Conservation (phyloP, 176 grass and related monocot species). For the Phoenix dactylifera region DNA sequence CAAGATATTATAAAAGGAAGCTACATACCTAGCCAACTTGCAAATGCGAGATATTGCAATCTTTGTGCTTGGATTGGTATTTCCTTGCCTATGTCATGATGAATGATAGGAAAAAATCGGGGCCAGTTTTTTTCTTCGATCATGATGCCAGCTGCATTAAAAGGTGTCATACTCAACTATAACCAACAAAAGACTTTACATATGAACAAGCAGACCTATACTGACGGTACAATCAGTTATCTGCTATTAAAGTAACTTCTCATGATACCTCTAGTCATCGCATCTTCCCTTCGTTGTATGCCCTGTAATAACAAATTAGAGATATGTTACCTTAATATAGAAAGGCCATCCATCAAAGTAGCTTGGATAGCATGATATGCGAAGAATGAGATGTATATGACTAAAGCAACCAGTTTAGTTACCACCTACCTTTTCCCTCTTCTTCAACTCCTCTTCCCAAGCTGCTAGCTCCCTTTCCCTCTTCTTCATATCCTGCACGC, state of each 20-base stretch:
- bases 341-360: conserved; percentile 4
- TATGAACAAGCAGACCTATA: background rate
- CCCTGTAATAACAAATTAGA: conserved; percentile 41
- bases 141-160: conserved; percentile 44
- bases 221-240: background rate
- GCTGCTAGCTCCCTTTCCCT: conserved; percentile 44
- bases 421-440: conserved; percentile 48
- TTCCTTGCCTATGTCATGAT: conserved; percentile 79
- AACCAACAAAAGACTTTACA: background rate
- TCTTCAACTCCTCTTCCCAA: conserved; percentile 83
- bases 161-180: conserved; percentile 6
- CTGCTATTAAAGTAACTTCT: background rate
- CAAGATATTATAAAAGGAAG: background rate
- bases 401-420: background rate
- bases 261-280: conserved; percentile 52
- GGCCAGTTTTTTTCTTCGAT: conserved; percentile 84
- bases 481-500: conserved; percentile 45
- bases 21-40: conserved; percentile 79
- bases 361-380: background rate
- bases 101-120: conserved; percentile 70
- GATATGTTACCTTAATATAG: conserved; percentile 6
- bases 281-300: conserved; percentile 72
- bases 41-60: conserved; percentile 81
- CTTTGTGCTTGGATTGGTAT: conserved; percentile 81
- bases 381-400: conserved; percentile 1